Base-by-base conservation (phyloP, 2,329 filamentous ascomycete species). In the Cephalotrichum gorgonifer region DNA sequence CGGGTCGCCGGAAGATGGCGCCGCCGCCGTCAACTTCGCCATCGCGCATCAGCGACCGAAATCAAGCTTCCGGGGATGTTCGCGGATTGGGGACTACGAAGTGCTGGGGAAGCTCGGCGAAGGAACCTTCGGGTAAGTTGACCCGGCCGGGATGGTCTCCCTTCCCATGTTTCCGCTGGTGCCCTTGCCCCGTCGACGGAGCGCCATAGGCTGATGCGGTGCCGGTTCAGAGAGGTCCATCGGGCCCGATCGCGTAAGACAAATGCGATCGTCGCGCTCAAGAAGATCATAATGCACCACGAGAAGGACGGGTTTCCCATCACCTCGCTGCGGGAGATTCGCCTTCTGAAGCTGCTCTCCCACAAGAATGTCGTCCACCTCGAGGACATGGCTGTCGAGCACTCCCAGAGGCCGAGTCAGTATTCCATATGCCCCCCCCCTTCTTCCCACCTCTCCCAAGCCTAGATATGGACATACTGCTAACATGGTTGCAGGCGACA, bases 241-340 rank as follows among this genome's bases (percentile, higher is more conserved):
- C 93, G 91, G 61, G 93, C 89, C 53, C 79, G 79, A 53, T 88
- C 86, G 26, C 83, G 80, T 59, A 85, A 78, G 59, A 86, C 81
- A 1, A 85, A 86, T 48, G 75, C 79, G 23, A 66, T 91, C 43
- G 86, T 95, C 52, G 93, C 93, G 4, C 68, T 98, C 60, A 98
- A 98, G 73, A 97, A 97, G 76, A 98, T 98, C 56, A 81, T 98
- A 56, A 96, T 97, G 87, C 93, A 97, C 65, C 95, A 97, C 65
- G 93, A 98, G 71, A 97, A 96, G 65, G 93, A 98, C 67, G 93
- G 93, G 73, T 98, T 98, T 58, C 93, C 93, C n/a, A 98, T 98
- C 54, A 98, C 93, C 1, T 91, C 93, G 6, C 78, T 98, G 43
- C 86, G 93, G 61, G 93, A 98, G 66, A 96, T 98, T 72, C 97